Base-by-base conservation (phyloP, 257 asterid genomes). In the Fraxinus quadrangulata region DNA sequence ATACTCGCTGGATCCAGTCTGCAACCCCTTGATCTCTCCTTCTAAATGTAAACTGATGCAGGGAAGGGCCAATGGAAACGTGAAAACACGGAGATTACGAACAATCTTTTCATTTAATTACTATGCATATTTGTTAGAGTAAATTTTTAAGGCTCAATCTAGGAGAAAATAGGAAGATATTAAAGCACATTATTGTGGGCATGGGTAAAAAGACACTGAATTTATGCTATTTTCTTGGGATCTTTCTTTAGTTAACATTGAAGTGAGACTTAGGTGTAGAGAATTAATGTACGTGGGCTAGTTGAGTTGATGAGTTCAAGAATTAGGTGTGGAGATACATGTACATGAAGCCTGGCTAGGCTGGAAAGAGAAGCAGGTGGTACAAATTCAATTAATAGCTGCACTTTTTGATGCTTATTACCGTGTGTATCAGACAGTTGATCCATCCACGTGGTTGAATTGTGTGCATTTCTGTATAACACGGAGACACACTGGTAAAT, bases 1-100 rank as follows among this genome's bases (percentile, higher is more conserved):
- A 84, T 88, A 84, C 78, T 79, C 78, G 79, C 89, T 80, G 88
- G 96, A 90, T 90, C 94, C 88, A 72, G 72, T 83, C 78, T 40
- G 73, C 70, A 75, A 79, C 26, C 71, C 72, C 79, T 59, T 82
- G 86, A 75, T 79, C 82, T 82, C 85, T 54, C 73, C 78, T 83
- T 65, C 85, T 45, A 71, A 47, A 47, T 47, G 59, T 47, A 16
- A n/a, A 47, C 21, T 47, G 59, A 47, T 47, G 59, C 21, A 47
- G 59, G n/a, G 59, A 47, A 47, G 59, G 21, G 59, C 59, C 7
- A n/a, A 47, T 47, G 6, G 21, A 47, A 47, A 16, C 59, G 17
- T 16, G 59, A 47, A 47, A 47, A 16, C 59, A 47, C 21, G n/a
- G 59, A 47, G 51, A 47, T 16, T 47, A 16, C 21, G 59, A 47